Conservation (phyloP, 345 rosid genomes). For the Melaleuca alternifolia region DNA sequence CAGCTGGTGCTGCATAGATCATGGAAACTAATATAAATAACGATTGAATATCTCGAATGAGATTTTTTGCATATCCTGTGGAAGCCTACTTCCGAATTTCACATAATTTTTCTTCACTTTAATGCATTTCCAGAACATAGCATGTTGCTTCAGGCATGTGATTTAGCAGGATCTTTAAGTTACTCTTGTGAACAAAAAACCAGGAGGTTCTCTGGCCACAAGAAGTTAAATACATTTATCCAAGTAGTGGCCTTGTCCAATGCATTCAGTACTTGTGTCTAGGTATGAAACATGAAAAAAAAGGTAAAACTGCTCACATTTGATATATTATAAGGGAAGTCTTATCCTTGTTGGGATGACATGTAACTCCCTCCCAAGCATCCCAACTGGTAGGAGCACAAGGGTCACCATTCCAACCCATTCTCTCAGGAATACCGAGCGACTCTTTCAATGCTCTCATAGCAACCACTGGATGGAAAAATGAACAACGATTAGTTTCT, state of each 20-base stretch:
- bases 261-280: neutral
- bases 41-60: neutral
- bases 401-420: constrained; percentile 99
- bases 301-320: constrained; percentile 42
- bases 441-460: constrained; percentile 94
- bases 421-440: constrained; percentile 70
- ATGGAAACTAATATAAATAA: neutral
- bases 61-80: neutral
- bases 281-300: neutral
- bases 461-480: constrained; percentile 43
- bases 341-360: constrained; percentile 50
- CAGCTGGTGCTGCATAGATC: neutral
- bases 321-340: constrained; percentile 71
- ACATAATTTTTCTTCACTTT: neutral
- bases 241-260: neutral
- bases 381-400: constrained; percentile 98
- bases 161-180: neutral
- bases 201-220: neutral
- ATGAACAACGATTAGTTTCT: neutral
- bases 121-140: neutral
- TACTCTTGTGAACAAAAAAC: neutral
- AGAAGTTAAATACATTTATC: neutral
- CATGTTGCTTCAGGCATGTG: neutral
- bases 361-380: constrained; percentile 98
- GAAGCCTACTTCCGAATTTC: neutral